Conservation (phyloP, 1,139 yeast genomes). For the Pichia sp. region DNA sequence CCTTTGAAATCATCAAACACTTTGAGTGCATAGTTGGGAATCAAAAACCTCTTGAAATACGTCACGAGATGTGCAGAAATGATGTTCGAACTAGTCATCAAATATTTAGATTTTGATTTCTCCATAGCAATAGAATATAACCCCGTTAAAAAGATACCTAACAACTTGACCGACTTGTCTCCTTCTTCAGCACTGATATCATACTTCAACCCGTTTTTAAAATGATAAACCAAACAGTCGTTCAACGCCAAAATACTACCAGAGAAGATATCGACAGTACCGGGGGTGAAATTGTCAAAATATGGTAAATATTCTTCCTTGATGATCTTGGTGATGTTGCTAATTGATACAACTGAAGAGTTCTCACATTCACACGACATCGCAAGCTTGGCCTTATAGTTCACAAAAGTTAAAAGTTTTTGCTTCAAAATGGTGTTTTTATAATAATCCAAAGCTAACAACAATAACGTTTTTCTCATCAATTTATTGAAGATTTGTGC, state of each 20-base stretch:
- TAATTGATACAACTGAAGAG: constrained; percentile 2
- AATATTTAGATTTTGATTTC: neutral
- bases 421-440: constrained; percentile 13
- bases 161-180: constrained; percentile 9
- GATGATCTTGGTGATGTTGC: constrained; percentile 8
- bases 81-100: neutral
- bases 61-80: constrained; percentile 5
- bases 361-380: constrained; percentile 10
- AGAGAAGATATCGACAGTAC: neutral
- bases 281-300: constrained; percentile 1
- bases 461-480: constrained; percentile 4
- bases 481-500: neutral
- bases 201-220: constrained; percentile 11
- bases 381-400: constrained; percentile 3
- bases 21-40: constrained; percentile 1
- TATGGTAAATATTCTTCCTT: constrained; percentile 10
- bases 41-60: constrained; percentile 8
- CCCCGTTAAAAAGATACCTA: constrained; percentile 17
- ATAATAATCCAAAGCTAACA: constrained; percentile 9
- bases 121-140: constrained; percentile 16
- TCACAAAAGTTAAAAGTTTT: constrained; percentile 2
- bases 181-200: constrained; percentile 10
- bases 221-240: constrained; percentile 15
- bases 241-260: constrained; percentile 10
- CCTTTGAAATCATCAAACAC: constrained; percentile 10